Percentiles rank a stretch among this genome's conserved stretches.
Evolutionary conservation across 768 basidiomycete genomes (phyloP).

Genomic region (Boletus rufocinnamomeus): DNA sequence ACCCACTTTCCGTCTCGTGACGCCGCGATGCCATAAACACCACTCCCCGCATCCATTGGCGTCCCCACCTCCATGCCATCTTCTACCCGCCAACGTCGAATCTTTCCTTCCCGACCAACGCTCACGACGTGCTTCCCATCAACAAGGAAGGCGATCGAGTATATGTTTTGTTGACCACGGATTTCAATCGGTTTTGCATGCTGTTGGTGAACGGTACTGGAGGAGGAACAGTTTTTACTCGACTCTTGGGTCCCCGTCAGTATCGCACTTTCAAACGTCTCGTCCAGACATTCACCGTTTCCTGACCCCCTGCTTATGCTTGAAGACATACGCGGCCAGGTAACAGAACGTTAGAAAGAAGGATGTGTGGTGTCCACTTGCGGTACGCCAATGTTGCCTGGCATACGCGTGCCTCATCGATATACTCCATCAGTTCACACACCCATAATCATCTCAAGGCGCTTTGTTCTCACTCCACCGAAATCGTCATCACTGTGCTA

Average conservation of each 20-base stretch:
- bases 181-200: neutral
- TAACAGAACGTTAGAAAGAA: neutral
- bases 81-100: no score
- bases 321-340: neutral
- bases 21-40: neutral
- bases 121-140: neutral
- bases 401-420: no score
- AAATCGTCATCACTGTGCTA: no score
- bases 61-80: no score
- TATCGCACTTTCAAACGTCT: neutral
- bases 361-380: no score
- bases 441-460: no score
- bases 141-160: no score
- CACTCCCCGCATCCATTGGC: no score
- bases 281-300: neutral
- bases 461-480: no score
- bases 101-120: neutral
- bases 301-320: neutral
- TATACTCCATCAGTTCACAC: no score
- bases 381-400: no score
- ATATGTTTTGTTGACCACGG: rapidly evolving
- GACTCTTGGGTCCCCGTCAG: neutral
- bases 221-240: neutral
- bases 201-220: neutral
- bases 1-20: neutral